Evolutionary conservation across 805 yeast species (phyloP), one percentile per base, ranked within the genome.

Genomic region (Myxozyma lipomycoides): DNA sequence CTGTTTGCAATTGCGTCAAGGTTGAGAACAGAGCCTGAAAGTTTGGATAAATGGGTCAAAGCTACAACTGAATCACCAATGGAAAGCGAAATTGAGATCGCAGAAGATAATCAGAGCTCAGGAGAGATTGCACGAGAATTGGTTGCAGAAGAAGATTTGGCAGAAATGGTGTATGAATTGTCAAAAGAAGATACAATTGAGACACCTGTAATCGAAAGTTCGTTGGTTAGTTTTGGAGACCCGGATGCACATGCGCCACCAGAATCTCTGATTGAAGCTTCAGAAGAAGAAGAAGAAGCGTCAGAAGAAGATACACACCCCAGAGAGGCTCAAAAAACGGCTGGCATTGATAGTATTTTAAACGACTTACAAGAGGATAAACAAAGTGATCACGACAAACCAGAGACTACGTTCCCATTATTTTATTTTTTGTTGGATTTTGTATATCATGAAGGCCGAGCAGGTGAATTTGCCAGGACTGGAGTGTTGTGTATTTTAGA

Each of bases 391-490:
- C 12, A 10, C 15, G 15, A 3, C 7, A 28, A 5, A 12, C 41
- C 26, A 9, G 45, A 60, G 26, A 28, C 32, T 9, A 9, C 32
- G 32, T 63, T 61, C 45, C 67, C 67, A 6, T 48, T 64, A n/a
- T 54, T 64, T 40, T 50, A 55, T 37, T 50, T 61, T 19, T 52
- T 65, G 6, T 41, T 62, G 19, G 61, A 56, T 28, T 58, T 62
- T 40, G 58, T 64, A 3, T 53, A 60, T 43, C 62, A 59, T 28
- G 65, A 64, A 12, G 64, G 62, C 17, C 43, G 43, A 3, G 48
- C 60, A 1, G 67, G 68, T 18, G 64, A 64, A 23, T 56, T 55
- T 38, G 55, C 65, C 5, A 57, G 67, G 5, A 59, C 61, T 4
- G 67, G 64, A 10, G 32, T 64, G 17, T 49, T 64, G 5, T 59